Evolutionary conservation across 306 rosid genomes (phyloP).

Genomic region (Hippophae rhamnoides): DNA sequence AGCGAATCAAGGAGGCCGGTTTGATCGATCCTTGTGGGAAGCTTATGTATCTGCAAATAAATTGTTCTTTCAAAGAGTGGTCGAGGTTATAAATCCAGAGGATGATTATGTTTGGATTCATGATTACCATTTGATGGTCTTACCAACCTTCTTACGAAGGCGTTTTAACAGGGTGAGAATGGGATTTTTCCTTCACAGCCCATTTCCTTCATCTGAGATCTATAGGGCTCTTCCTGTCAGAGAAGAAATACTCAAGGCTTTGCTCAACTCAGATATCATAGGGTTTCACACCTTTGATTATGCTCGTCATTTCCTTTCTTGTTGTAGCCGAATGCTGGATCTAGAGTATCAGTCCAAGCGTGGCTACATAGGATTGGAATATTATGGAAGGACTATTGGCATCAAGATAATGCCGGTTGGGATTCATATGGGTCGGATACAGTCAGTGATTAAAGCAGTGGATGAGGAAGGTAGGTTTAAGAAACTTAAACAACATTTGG

Average conservation of each 20-base stretch:
- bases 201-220: slow-evolving; percentile 58
- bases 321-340: slow-evolving; percentile 63
- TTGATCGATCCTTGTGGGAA: slow-evolving; percentile 59
- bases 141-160: slow-evolving; percentile 58
- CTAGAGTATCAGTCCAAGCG: slow-evolving; percentile 58
- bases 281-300: slow-evolving; percentile 69
- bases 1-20: slow-evolving; percentile 48
- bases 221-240: slow-evolving; percentile 59
- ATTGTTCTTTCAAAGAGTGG: slow-evolving; percentile 54
- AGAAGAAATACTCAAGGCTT: slow-evolving; percentile 61
- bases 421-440: slow-evolving; percentile 62
- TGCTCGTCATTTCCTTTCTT: slow-evolving; percentile 63
- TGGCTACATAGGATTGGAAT: slow-evolving; percentile 64
- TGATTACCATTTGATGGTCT: slow-evolving; percentile 64
- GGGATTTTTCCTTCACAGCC: slow-evolving; percentile 61
- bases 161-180: slow-evolving; percentile 52
- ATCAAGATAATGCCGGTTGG: slow-evolving; percentile 66
- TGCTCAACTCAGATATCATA: slow-evolving; percentile 51
- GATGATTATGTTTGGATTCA: slow-evolving; percentile 67
- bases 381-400: slow-evolving; percentile 55
- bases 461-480: slow-evolving; percentile 46
- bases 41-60: slow-evolving; percentile 65
- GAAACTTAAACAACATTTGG: slow-evolving; percentile 41
- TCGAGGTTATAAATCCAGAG: slow-evolving; percentile 55
- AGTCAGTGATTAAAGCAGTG: slow-evolving; percentile 34